Evolutionary conservation across 495 filamentous ascomycete species (phyloP), one percentile per base, ranked within the genome.

Genomic region (Parmelia sp.): DNA sequence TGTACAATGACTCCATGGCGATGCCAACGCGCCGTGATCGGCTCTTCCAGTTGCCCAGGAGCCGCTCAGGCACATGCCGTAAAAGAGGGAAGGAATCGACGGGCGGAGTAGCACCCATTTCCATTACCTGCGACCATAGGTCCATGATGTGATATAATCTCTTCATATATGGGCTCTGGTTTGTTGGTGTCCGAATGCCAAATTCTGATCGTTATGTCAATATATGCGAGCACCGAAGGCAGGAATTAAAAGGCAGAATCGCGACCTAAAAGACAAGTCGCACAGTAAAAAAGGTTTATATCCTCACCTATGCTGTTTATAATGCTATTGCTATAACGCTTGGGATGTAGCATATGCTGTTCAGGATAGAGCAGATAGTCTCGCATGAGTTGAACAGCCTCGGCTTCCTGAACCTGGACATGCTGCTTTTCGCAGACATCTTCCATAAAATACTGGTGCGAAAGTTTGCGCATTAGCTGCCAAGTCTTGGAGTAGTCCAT

Each of bases 31-130:
- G 35, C 39, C 58, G 66, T 1, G 78, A 69, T 3, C 77, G 73
- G 21, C 62, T 65, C 9, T 58, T 62, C 77, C 78, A 84, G 27
- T 73, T 78, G 1, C 73, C 71, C 14, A 82, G 69, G 2, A 80
- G 62, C 1, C 37, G 45, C 67, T 83, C 69, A 0, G 82, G 82
- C 14, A 83, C 47, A 4, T 59, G 70, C 31, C 77, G 72, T 33
- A 84, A 61, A n/a, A 75, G 69, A 6, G 80, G 79, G 56, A 76
- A 79, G 21, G 77, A 69, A 62, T 83, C 80, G 0, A 83, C 77
- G 6, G 82, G 81, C 0, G 82, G 82, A 9, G 78, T 83, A 2
- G 77, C 76, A 9, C 80, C 82, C 0, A 73, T 56, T 62, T 83
- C 80, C 67, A 80, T 77, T 4, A 82, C 66, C 61, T 73, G 63